These are phyloP conservation scores for Tylopilus plumbeoviolaceoides DNA, from an alignment of 768 basidiomycete species.

Conservation along the genomic window DNA sequence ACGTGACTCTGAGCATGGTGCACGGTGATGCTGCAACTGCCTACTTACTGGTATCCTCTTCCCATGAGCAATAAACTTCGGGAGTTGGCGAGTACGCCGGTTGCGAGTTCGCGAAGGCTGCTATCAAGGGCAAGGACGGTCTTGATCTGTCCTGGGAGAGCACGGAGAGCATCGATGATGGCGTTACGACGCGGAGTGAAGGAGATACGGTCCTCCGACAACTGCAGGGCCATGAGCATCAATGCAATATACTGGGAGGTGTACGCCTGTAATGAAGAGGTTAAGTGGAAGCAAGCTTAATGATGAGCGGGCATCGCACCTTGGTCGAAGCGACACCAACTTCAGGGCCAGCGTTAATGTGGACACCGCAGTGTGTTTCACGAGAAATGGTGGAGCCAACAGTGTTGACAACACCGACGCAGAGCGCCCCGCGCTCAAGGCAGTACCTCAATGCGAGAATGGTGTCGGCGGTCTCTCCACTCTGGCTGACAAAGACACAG, in stretches of 20 bases:
- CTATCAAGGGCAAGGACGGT: constrained; percentile 78
- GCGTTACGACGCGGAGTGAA: constrained; percentile 85
- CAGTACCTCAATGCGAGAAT: constrained; percentile 96
- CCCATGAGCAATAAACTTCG: constrained; percentile 95
- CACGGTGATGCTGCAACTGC: too few relatives aligned
- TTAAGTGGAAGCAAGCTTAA: background rate
- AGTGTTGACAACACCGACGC: constrained; percentile 97
- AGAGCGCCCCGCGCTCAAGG: constrained; percentile 92
- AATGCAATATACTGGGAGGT: constrained; percentile 99
- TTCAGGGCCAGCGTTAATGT: constrained; percentile 98
- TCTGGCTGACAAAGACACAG: constrained; percentile 94
- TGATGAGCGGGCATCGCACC: constrained; percentile 33
- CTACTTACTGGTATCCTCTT: constrained; percentile 86
- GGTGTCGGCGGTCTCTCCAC: constrained; percentile 98
- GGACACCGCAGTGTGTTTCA: constrained; percentile 98
- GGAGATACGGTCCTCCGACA: constrained; percentile 95
- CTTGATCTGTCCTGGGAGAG: constrained; percentile 87
- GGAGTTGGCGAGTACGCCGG: constrained; percentile 69
- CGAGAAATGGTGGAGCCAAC: constrained; percentile 97
- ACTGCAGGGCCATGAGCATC: constrained; percentile 96
- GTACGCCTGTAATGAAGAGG: constrained; percentile 60
- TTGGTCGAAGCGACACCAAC: constrained; percentile 99
- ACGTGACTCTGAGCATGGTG: background rate
- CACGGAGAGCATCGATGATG: constrained; percentile 91
- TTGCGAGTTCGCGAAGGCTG: constrained; percentile 75